A percentile compares a stretch with the other conserved stretches of the same genome.
These are phyloP conservation scores for Pythium aristosporum DNA, from an alignment of 352 stramenopile species.

Conservation along the genomic window DNA sequence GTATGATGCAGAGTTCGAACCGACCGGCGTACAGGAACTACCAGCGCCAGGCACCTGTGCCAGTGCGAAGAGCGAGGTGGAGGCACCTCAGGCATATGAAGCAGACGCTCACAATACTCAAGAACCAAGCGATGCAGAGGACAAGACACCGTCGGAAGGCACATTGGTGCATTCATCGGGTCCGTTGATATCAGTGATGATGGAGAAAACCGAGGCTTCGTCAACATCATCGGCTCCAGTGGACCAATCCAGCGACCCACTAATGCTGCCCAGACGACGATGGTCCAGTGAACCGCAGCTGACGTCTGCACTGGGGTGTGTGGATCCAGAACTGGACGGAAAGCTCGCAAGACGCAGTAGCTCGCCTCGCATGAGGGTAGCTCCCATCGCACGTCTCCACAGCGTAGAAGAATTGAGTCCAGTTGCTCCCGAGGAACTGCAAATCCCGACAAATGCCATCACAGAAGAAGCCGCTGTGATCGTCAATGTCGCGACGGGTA, in stretches of 20 bases:
- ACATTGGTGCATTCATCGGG: no score
- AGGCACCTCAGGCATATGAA: no score
- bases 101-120: no score
- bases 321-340: slow-evolving; percentile 17
- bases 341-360: slow-evolving; percentile 12
- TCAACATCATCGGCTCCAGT: not conserved
- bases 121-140: no score
- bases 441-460: slow-evolving; percentile 11
- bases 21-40: not conserved
- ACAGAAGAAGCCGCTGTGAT: slow-evolving; percentile 2
- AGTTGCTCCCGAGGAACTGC: slow-evolving; percentile 1
- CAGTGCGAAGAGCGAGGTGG: no score
- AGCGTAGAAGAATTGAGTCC: slow-evolving; percentile 7
- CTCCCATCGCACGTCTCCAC: not conserved
- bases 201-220: not conserved
- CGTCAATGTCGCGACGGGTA: not conserved
- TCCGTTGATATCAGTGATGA: no score
- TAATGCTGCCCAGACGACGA: not conserved
- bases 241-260: not conserved
- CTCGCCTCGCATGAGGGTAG: slow-evolving; percentile 3
- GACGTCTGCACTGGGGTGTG: not conserved
- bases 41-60: no score
- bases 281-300: slow-evolving; percentile 20
- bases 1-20: slow-evolving; percentile 20
- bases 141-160: no score